phyloP scores from a whole-genome alignment of 2,329 filamentous ascomycete genomes.

The Trichoderma sp. region DNA sequence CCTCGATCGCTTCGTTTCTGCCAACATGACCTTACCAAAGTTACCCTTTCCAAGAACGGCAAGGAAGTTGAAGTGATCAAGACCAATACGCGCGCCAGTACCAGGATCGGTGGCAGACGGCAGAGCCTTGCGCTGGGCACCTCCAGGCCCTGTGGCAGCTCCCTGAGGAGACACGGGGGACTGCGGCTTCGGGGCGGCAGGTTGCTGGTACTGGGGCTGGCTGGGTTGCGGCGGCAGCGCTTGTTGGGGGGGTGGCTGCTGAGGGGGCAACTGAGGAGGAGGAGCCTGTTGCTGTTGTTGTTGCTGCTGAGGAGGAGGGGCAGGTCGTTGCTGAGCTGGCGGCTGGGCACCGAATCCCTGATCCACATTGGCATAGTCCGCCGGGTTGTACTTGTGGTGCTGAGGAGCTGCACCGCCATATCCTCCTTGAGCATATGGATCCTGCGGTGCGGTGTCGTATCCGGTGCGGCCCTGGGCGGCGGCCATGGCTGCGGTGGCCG shows the following conservation, averaged over 20 bases:
- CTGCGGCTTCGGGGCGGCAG: conserved; percentile 40
- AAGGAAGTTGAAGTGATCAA: conserved; percentile 99
- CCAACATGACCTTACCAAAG: conserved; percentile 99
- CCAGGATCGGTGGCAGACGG: conserved; percentile 71
- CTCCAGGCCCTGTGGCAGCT: conserved; percentile 23
- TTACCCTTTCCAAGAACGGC: conserved; percentile 98
- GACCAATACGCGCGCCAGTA: conserved; percentile 79
- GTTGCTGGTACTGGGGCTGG: conserved; percentile 37
- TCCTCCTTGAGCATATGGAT: conserved; percentile 35
- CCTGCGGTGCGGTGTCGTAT: conserved; percentile 36
- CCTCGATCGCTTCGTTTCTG: conserved; percentile 89
- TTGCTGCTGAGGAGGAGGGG: conserved; percentile 36
- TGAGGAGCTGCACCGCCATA: conserved; percentile 38
- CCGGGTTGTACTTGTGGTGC: conserved; percentile 72
- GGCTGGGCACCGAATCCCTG: conserved; percentile 40
- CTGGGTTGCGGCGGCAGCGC: conserved; percentile 31
- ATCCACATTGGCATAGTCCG: conserved; percentile 67
- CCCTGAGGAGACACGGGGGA: conserved; percentile 33
- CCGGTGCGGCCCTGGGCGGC: conserved; percentile 39
- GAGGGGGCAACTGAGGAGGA: conserved; percentile 39
- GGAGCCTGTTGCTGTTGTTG: conserved; percentile 37
- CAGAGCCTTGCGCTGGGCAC: conserved; percentile 52
- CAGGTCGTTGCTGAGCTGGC: conserved; percentile 33
- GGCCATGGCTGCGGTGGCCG: conserved; percentile 57
- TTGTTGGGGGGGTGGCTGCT: conserved; percentile 37